Evolutionary conservation across 805 yeast species (phyloP), one percentile per base, ranked within the genome.

Genomic region (Pichia occidentalis): DNA sequence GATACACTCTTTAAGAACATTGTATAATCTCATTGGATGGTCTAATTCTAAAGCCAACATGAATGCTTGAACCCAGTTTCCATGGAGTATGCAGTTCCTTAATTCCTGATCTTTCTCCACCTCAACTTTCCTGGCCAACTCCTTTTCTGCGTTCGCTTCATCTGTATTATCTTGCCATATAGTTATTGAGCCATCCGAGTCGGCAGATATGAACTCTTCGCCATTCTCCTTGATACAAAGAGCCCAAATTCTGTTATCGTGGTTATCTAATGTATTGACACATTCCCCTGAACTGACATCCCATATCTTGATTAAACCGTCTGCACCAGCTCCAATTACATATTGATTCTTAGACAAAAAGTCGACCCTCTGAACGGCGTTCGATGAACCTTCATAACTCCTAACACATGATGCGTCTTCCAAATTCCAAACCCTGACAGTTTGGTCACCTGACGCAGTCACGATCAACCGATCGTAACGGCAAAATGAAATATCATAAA

Each of bases 161-260:
- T 79, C 87, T 1, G 95, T 84, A 51, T 80, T 78, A 60, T 92
- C 97, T 38, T 68, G 67, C 98, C 98, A 92, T 28, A 85, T 67
- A 35, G 85, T 82, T 47, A 92, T 73, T 19, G 85, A 80, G 39
- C 97, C 95, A 60, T 92, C 97, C 1, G 96, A 97, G 60, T 92
- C 97, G 0, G 96, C 97, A 42, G 85, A 75, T 0, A 85, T 74
- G 41, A 92, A 70, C 41, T 71, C 70, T 13, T 71, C 71, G 19
- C 94, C 90, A 49, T 80, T 83, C 24, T 75, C 63, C 43, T 75
- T 69, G 1, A 71, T 65, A 39, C 82, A 77, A 37, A 92, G 59
- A 0, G 97, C 84, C 99, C 98, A 92, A 34, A 92, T 85, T 63
- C 95, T 77, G 59, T 90, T 92, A 44, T 79, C 85, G 56, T 92